These are phyloP conservation scores for Sugiyamaella castrensis DNA, from an alignment of 1,139 yeast species.

Conservation along the genomic window DNA sequence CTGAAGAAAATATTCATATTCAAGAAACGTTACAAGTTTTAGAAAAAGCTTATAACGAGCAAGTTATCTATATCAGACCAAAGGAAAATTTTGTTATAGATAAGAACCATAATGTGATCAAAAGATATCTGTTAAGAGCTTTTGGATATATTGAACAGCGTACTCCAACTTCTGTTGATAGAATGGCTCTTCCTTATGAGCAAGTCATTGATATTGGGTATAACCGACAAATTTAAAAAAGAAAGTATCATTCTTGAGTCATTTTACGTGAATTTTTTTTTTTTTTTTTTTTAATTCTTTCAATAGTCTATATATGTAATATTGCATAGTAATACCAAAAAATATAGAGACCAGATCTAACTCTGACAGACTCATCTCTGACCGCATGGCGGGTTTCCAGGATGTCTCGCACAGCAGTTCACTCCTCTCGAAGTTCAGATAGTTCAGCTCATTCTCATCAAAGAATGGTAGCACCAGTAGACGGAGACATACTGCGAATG, in stretches of 20 bases:
- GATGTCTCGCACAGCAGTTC: no score
- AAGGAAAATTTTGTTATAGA: slow-evolving; percentile 7
- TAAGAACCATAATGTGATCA: slow-evolving; percentile 4
- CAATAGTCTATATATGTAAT: no score
- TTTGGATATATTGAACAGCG: slow-evolving; percentile 9
- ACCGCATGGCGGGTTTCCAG: no score
- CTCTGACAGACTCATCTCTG: no score
- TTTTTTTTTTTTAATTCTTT: no score
- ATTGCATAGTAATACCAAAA: no score
- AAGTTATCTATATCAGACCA: slow-evolving; percentile 14
- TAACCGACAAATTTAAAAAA: slow-evolving; percentile 7
- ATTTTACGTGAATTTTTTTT: no score
- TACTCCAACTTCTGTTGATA: slow-evolving; percentile 10
- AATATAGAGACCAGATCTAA: no score
- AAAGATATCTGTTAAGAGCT: slow-evolving; percentile 1
- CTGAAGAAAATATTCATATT: background rate
- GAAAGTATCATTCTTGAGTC: background rate
- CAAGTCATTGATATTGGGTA: slow-evolving; percentile 15
- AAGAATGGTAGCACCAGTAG: no score
- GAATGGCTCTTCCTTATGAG: slow-evolving; percentile 4
- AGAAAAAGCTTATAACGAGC: slow-evolving; percentile 12
- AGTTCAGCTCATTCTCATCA: no score
- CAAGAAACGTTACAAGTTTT: background rate
- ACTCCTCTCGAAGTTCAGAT: no score
- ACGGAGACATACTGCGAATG: no score